Evolutionary conservation across 805 yeast species (phyloP).

Genomic region (Lipomyces japonicus): DNA sequence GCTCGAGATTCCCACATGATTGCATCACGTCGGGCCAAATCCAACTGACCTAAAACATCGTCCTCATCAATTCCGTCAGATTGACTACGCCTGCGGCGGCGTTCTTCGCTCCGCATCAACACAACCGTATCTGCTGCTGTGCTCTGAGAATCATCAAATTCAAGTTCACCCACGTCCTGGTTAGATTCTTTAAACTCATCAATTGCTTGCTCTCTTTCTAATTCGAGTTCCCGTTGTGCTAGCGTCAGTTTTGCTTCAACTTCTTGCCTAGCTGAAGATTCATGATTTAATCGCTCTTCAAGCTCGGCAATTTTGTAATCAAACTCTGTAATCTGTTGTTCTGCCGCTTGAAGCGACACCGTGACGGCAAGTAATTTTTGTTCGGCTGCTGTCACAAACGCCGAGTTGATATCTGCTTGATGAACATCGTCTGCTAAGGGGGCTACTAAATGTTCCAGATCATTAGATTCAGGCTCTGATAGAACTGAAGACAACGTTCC

Average conservation of each 20-base stretch:
- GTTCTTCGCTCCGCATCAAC: constrained; percentile 20
- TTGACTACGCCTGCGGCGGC: constrained; percentile 6
- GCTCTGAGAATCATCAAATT: constrained; percentile 5
- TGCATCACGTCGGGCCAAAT: constrained; percentile 15
- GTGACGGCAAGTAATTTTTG: constrained; percentile 10
- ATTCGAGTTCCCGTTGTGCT: constrained; percentile 21
- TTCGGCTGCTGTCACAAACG: constrained; percentile 1
- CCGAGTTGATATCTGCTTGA: not conserved
- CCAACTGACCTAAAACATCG: constrained; percentile 15
- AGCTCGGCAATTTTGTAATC: constrained; percentile 3
- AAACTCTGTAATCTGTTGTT: constrained; percentile 8
- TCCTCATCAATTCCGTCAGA: constrained; percentile 2
- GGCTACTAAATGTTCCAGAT: not conserved
- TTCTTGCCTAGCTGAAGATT: constrained; percentile 9
- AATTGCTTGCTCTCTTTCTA: constrained; percentile 23
- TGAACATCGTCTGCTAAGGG: not conserved
- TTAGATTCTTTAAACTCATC: constrained; percentile 14
- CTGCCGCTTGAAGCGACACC: constrained; percentile 7
- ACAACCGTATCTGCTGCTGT: constrained; percentile 26
- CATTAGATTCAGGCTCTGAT: not conserved
- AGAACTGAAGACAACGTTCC: not conserved
- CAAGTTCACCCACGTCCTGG: constrained; percentile 8
- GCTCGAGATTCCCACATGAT: constrained; percentile 17
- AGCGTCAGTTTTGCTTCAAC: constrained; percentile 16
- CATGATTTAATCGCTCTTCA: constrained; percentile 14